Conservation (phyloP, 1,139 yeast species). For the Pichia sp. region DNA sequence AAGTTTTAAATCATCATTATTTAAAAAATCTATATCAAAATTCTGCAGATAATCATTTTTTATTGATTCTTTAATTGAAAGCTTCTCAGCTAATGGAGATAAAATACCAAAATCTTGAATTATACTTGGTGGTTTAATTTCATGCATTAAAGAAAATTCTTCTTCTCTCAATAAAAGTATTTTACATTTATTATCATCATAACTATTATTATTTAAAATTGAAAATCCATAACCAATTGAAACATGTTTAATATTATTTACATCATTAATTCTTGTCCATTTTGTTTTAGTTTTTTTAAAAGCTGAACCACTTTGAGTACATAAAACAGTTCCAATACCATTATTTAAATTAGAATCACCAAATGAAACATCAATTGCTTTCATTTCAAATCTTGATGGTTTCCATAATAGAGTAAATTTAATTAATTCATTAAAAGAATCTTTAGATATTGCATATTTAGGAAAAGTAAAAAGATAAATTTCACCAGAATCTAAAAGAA, state of each 20-base stretch:
- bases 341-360: slow-evolving; percentile 1
- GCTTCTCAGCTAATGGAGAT: slow-evolving; percentile 35
- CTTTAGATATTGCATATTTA: slow-evolving; percentile 11
- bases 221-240: slow-evolving; percentile 12
- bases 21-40: background rate
- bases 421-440: slow-evolving; percentile 5
- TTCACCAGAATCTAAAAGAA: slow-evolving; percentile 14
- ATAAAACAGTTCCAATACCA: slow-evolving; percentile 10
- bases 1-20: slow-evolving; percentile 2
- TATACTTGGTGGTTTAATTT: slow-evolving; percentile 40
- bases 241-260: slow-evolving; percentile 5
- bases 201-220: background rate
- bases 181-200: slow-evolving; percentile 3
- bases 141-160: slow-evolving; percentile 45
- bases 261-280: slow-evolving; percentile 15
- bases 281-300: slow-evolving; percentile 12
- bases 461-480: slow-evolving; percentile 13
- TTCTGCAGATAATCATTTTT: background rate
- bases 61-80: slow-evolving; percentile 4
- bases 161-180: slow-evolving; percentile 47
- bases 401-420: slow-evolving; percentile 16
- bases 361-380: slow-evolving; percentile 14
- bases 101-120: slow-evolving; percentile 43
- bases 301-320: slow-evolving; percentile 16
- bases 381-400: slow-evolving; percentile 17